Percentiles rank a stretch among this genome's conserved stretches.
phyloP scores from a whole-genome alignment of 192 early-diverging fungal genomes.

The Podila minutissima region DNA sequence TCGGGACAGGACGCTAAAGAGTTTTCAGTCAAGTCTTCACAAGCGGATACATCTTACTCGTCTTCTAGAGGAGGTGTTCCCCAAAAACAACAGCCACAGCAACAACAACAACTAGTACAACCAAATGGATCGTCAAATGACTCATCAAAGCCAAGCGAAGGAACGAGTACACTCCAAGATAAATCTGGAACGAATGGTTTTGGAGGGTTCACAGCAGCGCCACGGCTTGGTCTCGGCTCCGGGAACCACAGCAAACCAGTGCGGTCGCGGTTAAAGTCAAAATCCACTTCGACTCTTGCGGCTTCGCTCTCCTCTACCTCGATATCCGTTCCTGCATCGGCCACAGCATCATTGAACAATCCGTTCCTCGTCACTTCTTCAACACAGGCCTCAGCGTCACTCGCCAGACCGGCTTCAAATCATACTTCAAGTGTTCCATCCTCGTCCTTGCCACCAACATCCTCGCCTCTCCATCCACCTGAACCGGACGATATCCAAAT shows the following conservation, averaged over 20 bases:
- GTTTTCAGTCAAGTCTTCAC: not conserved
- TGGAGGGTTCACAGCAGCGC: not conserved
- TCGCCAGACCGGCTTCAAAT: not conserved
- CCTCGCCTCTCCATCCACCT: not conserved
- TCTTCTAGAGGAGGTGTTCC: no score
- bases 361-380: conserved; percentile 16
- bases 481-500: not conserved
- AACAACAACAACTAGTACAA: not conserved
- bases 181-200: not conserved
- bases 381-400: not conserved
- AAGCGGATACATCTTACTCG: not conserved
- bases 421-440: not conserved
- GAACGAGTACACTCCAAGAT: no score
- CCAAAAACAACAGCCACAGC: not conserved
- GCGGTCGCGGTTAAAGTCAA: not conserved
- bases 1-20: not conserved
- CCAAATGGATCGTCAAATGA: no score
- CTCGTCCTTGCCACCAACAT: no score
- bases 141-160: no score
- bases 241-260: not conserved
- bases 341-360: not conserved
- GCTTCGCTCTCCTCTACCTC: conserved; percentile 5
- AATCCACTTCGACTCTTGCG: not conserved
- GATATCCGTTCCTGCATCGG: not conserved
- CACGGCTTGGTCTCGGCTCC: not conserved